Evolutionary conservation across 345 rosid species (phyloP).

Genomic region (Bretschneidera sinensis): DNA sequence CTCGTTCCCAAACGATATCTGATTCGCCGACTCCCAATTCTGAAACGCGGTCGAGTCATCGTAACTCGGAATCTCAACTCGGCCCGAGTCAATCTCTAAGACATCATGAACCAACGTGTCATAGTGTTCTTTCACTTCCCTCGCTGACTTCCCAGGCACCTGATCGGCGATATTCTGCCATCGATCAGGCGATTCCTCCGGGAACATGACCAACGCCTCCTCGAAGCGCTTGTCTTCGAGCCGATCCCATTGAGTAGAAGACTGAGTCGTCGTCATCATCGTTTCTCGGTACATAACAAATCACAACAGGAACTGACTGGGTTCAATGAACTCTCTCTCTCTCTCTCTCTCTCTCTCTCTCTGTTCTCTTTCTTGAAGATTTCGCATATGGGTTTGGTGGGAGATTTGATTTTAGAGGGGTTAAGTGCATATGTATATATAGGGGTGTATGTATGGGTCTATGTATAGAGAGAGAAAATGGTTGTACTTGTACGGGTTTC

Average conservation of each 20-base stretch:
- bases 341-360: too few relatives aligned
- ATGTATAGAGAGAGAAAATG: too few relatives aligned
- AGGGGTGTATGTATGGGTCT: too few relatives aligned
- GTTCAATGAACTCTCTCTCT: too few relatives aligned
- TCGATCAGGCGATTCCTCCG: slow-evolving; percentile 53
- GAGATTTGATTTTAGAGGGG: too few relatives aligned
- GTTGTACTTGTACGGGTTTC: too few relatives aligned
- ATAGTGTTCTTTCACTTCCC: slow-evolving; percentile 53
- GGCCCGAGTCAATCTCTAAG: slow-evolving; percentile 66
- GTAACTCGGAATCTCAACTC: slow-evolving; percentile 57
- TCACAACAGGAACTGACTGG: too few relatives aligned
- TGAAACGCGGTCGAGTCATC: slow-evolving; percentile 24
- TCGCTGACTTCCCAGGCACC: slow-evolving; percentile 42
- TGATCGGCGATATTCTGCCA: slow-evolving; percentile 57
- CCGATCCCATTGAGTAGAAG: slow-evolving; percentile 48
- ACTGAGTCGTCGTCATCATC: too few relatives aligned
- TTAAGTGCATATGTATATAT: too few relatives aligned
- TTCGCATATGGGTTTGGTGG: too few relatives aligned
- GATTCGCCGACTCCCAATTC: slow-evolving; percentile 31
- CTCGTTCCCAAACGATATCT: slow-evolving; percentile 46
- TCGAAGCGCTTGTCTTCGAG: slow-evolving; percentile 70
- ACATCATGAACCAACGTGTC: slow-evolving; percentile 54
- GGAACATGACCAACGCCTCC: slow-evolving; percentile 43
- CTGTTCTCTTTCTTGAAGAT: too few relatives aligned
- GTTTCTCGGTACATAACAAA: too few relatives aligned